phyloP scores from a whole-genome alignment of 192 early-diverging fungal genomes.

The Thamnidium elegans region DNA sequence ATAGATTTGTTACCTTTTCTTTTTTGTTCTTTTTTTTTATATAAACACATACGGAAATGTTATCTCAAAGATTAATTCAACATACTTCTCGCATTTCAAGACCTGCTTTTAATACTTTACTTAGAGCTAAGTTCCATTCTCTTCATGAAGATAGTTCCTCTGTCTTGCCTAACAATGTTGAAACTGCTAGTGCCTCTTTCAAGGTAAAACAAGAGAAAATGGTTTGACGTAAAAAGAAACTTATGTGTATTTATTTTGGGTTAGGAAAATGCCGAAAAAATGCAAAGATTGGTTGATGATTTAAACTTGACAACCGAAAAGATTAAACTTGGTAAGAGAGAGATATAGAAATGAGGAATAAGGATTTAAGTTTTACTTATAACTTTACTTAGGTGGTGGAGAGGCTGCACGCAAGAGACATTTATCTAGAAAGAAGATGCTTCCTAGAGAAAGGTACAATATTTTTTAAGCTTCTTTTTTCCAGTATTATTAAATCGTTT shows the following conservation, averaged over 20 bases:
- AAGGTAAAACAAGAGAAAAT: constrained; percentile 49
- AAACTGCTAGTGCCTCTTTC: constrained; percentile 65
- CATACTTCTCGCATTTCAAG: too few species aligned
- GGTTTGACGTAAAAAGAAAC: background rate
- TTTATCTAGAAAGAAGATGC: constrained; percentile 78
- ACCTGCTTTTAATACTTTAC: too few species aligned
- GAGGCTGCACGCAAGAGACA: constrained; percentile 81
- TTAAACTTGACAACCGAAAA: constrained; percentile 60
- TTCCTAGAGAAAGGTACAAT: constrained; percentile 80
- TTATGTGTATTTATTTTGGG: background rate
- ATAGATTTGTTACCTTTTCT: background rate
- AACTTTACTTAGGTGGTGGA: constrained; percentile 67
- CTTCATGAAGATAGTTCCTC: constrained; percentile 51
- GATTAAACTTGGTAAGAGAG: constrained; percentile 71
- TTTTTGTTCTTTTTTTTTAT: background rate
- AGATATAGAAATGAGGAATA: background rate
- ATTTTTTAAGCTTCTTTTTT: background rate
- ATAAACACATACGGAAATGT: background rate
- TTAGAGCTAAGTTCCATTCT: constrained; percentile 26
- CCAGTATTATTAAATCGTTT: background rate
- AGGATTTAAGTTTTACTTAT: background rate
- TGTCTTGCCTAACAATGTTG: constrained; percentile 68
- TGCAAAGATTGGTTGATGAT: constrained; percentile 64
- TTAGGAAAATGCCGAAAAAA: constrained; percentile 76
- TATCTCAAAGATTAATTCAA: background rate